Evolutionary conservation across 805 yeast species (phyloP), one percentile per base, ranked within the genome.

Genomic region (Scheffersomyces lignosus): DNA sequence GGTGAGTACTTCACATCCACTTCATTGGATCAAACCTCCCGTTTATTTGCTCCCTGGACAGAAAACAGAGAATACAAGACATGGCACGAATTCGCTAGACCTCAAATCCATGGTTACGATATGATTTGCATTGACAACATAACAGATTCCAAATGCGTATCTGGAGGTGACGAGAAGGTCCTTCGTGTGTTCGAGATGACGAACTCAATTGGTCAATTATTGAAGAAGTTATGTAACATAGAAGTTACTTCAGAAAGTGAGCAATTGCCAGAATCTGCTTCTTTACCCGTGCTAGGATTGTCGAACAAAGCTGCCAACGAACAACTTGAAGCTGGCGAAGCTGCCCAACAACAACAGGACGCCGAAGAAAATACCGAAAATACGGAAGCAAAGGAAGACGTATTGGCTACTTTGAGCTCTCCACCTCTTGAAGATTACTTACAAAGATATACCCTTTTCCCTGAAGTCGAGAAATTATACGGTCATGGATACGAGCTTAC

Each of bases 91-190:
- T 83, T 93, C 60, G 87, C 96, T 1, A 77, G 99, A 49, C 98
- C 99, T 0, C 99, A 93, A 60, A 93, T 93, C 45, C 99, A 93
- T 60, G 99, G 99, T 6, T 93, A 88, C 56, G 98, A 93, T 55
- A 89, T 93, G 97, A 73, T 87, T 26, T 81, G 96, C 47, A 69
- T 86, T 5, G 78, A 81, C 26, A 71, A 83, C 9, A 60, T 93
- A 10, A 62, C 76, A 13, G 62, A 70, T 33, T 70, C 84, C 1
- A 67, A 75, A 45, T 91, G 87, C 64, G 85, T 90, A 3, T 87
- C 96, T 36, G 98, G 90, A 12, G 98, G 97, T 32, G 99, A 95
- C 56, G 99, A 93, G 55, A 95, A 93, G 64, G 81, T 88, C 8
- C 61, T 91, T 45, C 72, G 99, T 48, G 86, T 89, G 1, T 93